phyloP scores from a whole-genome alignment of 257 asterid species.

The Paulownia fortunei region DNA sequence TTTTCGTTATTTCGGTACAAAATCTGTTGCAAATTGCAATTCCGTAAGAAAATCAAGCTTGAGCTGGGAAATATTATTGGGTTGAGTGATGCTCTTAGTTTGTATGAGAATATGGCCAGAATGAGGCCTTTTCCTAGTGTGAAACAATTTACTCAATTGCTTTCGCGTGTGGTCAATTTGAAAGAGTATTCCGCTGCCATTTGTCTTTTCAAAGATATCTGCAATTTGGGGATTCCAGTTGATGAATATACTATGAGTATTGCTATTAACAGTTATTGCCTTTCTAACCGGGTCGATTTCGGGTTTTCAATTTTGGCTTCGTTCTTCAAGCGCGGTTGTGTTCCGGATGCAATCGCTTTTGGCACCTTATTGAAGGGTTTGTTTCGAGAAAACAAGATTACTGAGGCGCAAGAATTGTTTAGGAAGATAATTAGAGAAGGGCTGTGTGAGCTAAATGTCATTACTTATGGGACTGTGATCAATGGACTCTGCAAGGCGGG shows the following conservation, averaged over 20 bases:
- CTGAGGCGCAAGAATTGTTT: constrained; percentile 35
- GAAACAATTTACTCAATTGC: not conserved
- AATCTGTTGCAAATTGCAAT: not conserved
- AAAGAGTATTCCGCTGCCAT: not conserved
- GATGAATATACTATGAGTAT: not conserved
- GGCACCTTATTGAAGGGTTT: no score
- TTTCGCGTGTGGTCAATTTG: not conserved
- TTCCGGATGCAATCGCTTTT: not conserved
- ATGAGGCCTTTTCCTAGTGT: not conserved
- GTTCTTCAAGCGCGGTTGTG: constrained; percentile 22
- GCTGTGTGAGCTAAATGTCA: not conserved
- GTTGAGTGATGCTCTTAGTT: not conserved
- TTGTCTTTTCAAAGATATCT: constrained; percentile 13
- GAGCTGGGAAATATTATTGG: not conserved
- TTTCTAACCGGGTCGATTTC: not conserved
- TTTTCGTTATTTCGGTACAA: no score
- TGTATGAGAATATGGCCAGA: not conserved
- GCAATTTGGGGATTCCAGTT: constrained; percentile 10
- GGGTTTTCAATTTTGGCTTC: constrained; percentile 14
- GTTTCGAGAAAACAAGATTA: constrained; percentile 16
- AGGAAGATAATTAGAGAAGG: constrained; percentile 25
- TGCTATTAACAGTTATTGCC: constrained; percentile 17
- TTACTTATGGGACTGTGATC: constrained; percentile 25
- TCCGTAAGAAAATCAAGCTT: not conserved
- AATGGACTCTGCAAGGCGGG: constrained; percentile 46